Evolutionary conservation across 2,329 filamentous ascomycete genomes (phyloP).

Genomic region (Fusarium buxicola): DNA sequence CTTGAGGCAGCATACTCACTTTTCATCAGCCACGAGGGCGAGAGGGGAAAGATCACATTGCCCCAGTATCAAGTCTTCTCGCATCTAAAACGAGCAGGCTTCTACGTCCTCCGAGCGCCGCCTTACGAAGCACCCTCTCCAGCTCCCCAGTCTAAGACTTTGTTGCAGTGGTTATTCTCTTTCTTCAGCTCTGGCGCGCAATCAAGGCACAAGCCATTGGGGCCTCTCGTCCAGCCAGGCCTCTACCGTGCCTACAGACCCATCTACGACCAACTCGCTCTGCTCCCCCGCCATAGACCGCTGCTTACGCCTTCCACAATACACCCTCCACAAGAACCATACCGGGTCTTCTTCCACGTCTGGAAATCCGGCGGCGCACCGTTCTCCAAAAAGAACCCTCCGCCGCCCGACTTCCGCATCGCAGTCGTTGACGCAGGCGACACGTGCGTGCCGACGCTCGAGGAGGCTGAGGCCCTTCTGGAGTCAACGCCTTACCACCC

Average conservation of each 20-base stretch:
- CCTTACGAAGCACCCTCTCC: constrained; percentile 38
- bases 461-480: constrained; percentile 77
- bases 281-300: constrained; percentile 78
- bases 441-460: constrained; percentile 77
- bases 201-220: constrained; percentile 53
- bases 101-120: constrained; percentile 79
- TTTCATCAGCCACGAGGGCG: constrained; percentile 77
- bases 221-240: constrained; percentile 72
- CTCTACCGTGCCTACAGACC: constrained; percentile 74
- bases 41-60: constrained; percentile 70
- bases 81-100: constrained; percentile 84
- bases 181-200: constrained; percentile 52
- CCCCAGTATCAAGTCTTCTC: constrained; percentile 91
- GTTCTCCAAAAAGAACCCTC: constrained; percentile 84
- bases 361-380: constrained; percentile 74
- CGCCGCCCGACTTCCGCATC: constrained; percentile 84
- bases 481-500: constrained; percentile 78
- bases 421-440: constrained; percentile 82
- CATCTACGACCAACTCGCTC: constrained; percentile 80
- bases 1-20: constrained; percentile 90
- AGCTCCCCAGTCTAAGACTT: constrained; percentile 37
- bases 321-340: constrained; percentile 62
- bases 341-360: constrained; percentile 81
- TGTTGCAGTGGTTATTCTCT: constrained; percentile 68
- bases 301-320: constrained; percentile 45